Evolutionary conservation across 257 asterid genomes (phyloP).

Genomic region (Thymus quinquecostatus): DNA sequence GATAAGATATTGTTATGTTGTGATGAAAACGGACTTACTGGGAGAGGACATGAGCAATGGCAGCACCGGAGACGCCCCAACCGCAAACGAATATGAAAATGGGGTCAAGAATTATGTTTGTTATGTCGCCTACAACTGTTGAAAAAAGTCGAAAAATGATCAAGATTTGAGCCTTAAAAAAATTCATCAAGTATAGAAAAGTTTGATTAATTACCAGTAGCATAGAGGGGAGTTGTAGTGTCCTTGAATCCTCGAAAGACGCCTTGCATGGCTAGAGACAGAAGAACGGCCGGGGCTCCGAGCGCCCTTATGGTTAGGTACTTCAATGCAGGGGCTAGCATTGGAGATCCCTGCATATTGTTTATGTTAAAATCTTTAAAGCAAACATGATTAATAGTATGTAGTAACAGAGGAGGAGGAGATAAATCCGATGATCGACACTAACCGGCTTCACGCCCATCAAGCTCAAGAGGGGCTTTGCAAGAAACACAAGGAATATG

Average conservation of each 20-base stretch:
- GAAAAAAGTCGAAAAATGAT: not conserved
- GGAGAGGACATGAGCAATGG: constrained; percentile 93
- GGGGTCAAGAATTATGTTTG: constrained; percentile 81
- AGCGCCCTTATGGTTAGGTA: constrained; percentile 76
- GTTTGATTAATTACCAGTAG: constrained; percentile 59
- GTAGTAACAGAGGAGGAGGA: no score
- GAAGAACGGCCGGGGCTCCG: constrained; percentile 95
- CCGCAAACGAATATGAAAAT: constrained; percentile 69
- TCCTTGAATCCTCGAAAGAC: constrained; percentile 92
- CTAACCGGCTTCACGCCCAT: constrained; percentile 93
- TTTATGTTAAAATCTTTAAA: no score
- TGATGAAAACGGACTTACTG: constrained; percentile 52
- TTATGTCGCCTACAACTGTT: constrained; percentile 73
- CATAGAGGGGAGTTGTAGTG: constrained; percentile 81
- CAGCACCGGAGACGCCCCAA: constrained; percentile 89
- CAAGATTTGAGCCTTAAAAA: no score
- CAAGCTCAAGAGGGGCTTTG: constrained; percentile 57
- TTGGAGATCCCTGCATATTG: constrained; percentile 65
- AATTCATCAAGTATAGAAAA: no score
- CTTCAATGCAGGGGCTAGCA: constrained; percentile 72
- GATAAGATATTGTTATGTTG: no score
- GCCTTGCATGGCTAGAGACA: constrained; percentile 92
- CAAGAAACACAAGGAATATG: constrained; percentile 59
- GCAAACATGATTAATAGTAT: no score
- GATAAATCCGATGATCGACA: not conserved